Base-by-base conservation (phyloP, 805 yeast genomes). In the Metschnikowia corniflorae region DNA sequence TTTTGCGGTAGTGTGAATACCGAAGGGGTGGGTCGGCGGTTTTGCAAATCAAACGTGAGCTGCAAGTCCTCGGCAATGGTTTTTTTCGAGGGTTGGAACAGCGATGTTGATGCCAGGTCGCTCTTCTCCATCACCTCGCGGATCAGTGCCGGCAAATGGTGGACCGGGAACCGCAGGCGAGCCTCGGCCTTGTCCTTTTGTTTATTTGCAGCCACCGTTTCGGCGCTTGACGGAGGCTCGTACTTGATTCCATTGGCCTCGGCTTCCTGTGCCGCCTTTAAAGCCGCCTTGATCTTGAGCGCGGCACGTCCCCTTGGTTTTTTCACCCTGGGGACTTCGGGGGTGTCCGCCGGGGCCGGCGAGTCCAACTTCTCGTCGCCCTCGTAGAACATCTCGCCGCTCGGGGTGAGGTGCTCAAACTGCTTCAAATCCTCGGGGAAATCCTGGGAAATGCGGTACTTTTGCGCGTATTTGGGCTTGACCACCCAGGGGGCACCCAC, bases 401-500 rank as follows among this genome's bases (percentile, higher is more conserved):
- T 34, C 2, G 53, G 51, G 2, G 53, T 49, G 8, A 45, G 31
- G 10, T 31, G 21, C 33, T 49, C 61, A 41, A 50, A 65, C 30
- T 65, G 69, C 40, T 63, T 65, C 38, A 80, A 59, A 38, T 78
- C 74, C 5, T 72, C 68, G 1, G 86, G 86, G 47, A 71, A 73
- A 26, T 71, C 80, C 13, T 70, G 65, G 8, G 82, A 73, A 14
- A 86, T 83, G 46, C 85, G 64, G 56, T 80, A 86, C 49, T 73
- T 72, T 38, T 68, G 70, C 0, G 93, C 93, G 57, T 77, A 86
- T 47, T 81, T 80, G 17, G 77, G 78, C 54, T 82, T 84, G 12
- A 93, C 93, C 15, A 91, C 79, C 97, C 97, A 93, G 3, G 97
- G 97, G 3, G 97, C 91, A 3, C 97, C 97, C 28, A 81, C 70